phyloP scores from a whole-genome alignment of 768 basidiomycete species.

The Suillus subaureus region DNA sequence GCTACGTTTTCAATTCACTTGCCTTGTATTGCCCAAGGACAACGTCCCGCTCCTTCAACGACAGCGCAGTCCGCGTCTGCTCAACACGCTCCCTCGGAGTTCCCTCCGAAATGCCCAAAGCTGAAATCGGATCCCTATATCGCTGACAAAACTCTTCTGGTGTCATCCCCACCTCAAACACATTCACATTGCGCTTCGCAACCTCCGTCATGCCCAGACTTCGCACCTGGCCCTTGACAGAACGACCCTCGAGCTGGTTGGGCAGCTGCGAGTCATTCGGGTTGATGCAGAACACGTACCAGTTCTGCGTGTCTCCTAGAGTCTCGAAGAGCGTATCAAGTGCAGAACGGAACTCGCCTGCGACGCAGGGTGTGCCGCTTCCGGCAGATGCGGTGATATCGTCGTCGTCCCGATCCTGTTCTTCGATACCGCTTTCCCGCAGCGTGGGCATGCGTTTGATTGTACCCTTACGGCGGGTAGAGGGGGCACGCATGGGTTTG shows the following conservation, averaged over 20 bases:
- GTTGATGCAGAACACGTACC: conserved; percentile 92
- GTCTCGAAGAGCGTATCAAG: conserved; percentile 87
- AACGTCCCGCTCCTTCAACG: conserved; percentile 68
- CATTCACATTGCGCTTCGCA: conserved; percentile 60
- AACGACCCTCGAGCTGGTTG: conserved; percentile 89
- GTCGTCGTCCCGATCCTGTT: conserved; percentile 49
- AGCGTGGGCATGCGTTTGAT: conserved; percentile 53
- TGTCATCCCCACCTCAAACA: conserved; percentile 85
- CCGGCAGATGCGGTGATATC: conserved; percentile 32
- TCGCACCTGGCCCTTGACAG: conserved; percentile 90
- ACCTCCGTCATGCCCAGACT: conserved; percentile 81
- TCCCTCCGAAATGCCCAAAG: conserved; percentile 60
- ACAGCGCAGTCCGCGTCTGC: conserved; percentile 57
- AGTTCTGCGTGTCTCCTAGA: conserved; percentile 84
- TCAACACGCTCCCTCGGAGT: conserved; percentile 60
- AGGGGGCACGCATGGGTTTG: conserved; percentile 93
- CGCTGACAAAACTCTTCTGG: conserved; percentile 84
- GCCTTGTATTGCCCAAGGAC: conserved; percentile 87
- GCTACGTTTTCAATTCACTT: not conserved
- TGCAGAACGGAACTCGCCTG: conserved; percentile 86
- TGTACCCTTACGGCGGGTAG: conserved; percentile 79
- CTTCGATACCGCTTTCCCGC: conserved; percentile 33
- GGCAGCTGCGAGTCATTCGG: conserved; percentile 96
- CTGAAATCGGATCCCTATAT: conserved; percentile 69
- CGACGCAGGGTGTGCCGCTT: conserved; percentile 64